Evolutionary conservation across 2,329 filamentous ascomycete genomes (phyloP).

Genomic region (Trichoderma aggressivum): DNA sequence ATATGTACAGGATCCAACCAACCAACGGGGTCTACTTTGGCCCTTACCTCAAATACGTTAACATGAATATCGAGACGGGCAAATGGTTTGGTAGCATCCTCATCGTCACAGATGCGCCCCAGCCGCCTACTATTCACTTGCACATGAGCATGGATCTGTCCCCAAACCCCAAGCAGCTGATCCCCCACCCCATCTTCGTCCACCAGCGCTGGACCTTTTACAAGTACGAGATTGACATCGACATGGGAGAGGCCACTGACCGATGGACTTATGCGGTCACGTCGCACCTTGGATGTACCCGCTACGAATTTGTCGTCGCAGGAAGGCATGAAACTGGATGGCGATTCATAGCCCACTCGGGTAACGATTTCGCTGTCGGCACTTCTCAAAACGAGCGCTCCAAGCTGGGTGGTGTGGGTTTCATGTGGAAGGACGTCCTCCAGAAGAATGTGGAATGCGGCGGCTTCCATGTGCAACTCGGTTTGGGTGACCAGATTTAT

Average conservation of each 20-base stretch:
- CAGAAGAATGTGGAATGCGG: slow-evolving; percentile 96
- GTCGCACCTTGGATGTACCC: slow-evolving; percentile 93
- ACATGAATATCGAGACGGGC: slow-evolving; percentile 92
- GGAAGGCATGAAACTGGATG: slow-evolving; percentile 86
- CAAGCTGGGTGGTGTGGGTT: slow-evolving; percentile 81
- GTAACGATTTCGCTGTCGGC: slow-evolving; percentile 89
- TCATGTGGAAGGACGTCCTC: slow-evolving; percentile 99
- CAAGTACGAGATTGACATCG: slow-evolving; percentile 85
- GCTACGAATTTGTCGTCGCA: slow-evolving; percentile 94
- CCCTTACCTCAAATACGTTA: slow-evolving; percentile 90
- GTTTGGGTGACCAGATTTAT: slow-evolving; percentile 91
- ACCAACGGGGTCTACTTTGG: slow-evolving; percentile 98
- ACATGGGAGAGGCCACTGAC: slow-evolving; percentile 80
- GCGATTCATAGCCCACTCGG: slow-evolving; percentile 94
- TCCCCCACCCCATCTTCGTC: slow-evolving; percentile 75
- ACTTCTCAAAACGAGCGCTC: slow-evolving; percentile 83
- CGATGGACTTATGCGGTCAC: slow-evolving; percentile 99
- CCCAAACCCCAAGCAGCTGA: slow-evolving; percentile 85
- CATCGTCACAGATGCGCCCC: slow-evolving; percentile 83
- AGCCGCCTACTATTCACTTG: slow-evolving; percentile 93
- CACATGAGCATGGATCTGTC: slow-evolving; percentile 88
- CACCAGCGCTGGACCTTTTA: slow-evolving; percentile 96
- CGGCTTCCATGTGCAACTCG: slow-evolving; percentile 91
- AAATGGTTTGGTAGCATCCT: slow-evolving; percentile 92
- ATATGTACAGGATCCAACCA: slow-evolving; percentile 88